These are phyloP conservation scores for Emmonsia crescens DNA, from an alignment of 2,329 filamentous ascomycete species.

Conservation along the genomic window DNA sequence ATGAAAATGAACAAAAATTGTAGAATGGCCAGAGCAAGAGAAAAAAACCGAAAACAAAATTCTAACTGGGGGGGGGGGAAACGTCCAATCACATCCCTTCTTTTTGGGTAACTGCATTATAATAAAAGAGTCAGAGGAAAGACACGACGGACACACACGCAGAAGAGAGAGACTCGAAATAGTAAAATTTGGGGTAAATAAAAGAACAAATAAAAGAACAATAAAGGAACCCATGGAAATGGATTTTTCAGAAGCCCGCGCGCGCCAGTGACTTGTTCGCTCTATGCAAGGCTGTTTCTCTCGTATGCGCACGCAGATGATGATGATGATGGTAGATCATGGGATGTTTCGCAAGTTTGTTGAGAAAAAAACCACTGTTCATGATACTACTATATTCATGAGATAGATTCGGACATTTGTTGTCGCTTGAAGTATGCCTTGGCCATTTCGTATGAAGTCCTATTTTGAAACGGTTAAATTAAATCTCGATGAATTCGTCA, in stretches of 20 bases:
- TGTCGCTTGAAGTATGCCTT: conserved; percentile 54
- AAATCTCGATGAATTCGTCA: not conserved
- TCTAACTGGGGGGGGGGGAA: not conserved
- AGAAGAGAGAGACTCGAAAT: not conserved
- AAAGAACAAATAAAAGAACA: not conserved
- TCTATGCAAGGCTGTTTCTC: not conserved
- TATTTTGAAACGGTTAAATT: conserved; percentile 18
- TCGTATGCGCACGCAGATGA: not conserved
- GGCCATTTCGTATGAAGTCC: conserved; percentile 57
- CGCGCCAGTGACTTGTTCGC: not conserved
- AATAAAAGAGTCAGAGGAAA: not conserved
- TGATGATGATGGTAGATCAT: not conserved
- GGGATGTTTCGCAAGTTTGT: too few species aligned
- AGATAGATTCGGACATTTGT: conserved; percentile 11
- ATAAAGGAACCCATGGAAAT: not conserved
- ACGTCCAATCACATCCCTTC: not conserved
- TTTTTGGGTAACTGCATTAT: not conserved
- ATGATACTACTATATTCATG: conserved; percentile 7
- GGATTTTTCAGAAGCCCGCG: not conserved
- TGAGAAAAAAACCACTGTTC: conserved; percentile 10
- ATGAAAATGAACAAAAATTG: not conserved
- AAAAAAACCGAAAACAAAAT: not conserved
- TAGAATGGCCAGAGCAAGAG: not conserved
- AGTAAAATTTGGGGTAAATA: not conserved
- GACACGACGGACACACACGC: not conserved